Percentiles rank a stretch among this genome's conserved stretches.
Conservation (phyloP, 2,329 filamentous ascomycete genomes). For the Capronia americana region DNA sequence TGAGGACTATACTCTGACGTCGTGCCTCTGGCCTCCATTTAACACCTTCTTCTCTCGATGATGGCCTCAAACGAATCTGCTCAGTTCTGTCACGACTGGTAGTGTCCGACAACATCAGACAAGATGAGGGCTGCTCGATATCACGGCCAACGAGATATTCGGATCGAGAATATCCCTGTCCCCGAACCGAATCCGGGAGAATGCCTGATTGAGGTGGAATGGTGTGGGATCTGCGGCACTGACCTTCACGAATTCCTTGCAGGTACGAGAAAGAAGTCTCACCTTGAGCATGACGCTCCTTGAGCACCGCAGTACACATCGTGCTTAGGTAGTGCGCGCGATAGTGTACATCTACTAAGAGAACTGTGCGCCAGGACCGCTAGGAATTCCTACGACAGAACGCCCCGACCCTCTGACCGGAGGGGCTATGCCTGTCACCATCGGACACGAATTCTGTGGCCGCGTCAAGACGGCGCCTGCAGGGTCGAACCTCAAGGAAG, state of each 20-base stretch:
- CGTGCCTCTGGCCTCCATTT: too few relatives aligned
- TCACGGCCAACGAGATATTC: slow-evolving; percentile 51
- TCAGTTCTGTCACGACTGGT: too few relatives aligned
- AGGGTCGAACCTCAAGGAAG: slow-evolving; percentile 46
- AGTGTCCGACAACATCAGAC: too few relatives aligned
- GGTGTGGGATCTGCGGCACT: slow-evolving; percentile 41
- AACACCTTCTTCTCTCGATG: too few relatives aligned
- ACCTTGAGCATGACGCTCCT: not conserved
- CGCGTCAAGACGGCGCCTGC: slow-evolving; percentile 46
- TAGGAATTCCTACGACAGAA: slow-evolving; percentile 51
- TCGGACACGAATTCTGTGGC: slow-evolving; percentile 61
- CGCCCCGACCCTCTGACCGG: slow-evolving; percentile 60
- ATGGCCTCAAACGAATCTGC: too few relatives aligned
- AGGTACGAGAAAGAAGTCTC: slow-evolving; percentile 20
- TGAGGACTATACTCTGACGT: too few relatives aligned
- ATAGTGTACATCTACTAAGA: too few relatives aligned
- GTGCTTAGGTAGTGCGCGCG: not conserved
- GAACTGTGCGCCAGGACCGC: slow-evolving; percentile 38
- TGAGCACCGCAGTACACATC: not conserved
- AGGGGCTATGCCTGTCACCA: slow-evolving; percentile 56
- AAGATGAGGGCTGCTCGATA: slow-evolving; percentile 54
- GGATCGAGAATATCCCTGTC: slow-evolving; percentile 51
- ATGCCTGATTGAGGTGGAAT: slow-evolving; percentile 46
- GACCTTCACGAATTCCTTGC: slow-evolving; percentile 54
- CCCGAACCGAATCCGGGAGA: slow-evolving; percentile 48